Conservation (phyloP, 1,139 yeast species). For the Meyerozyma carpophila region DNA sequence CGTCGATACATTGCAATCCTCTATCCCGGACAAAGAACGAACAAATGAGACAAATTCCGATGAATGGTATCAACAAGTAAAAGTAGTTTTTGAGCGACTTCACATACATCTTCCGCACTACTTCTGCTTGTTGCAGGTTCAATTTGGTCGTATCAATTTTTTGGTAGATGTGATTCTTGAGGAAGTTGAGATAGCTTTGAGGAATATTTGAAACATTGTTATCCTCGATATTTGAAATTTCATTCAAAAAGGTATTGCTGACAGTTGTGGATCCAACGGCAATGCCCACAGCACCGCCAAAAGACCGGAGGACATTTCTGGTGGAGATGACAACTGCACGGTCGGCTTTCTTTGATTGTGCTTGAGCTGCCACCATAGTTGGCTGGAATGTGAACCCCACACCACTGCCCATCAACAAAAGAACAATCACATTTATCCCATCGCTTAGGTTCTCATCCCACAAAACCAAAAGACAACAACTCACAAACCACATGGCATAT, state of each 20-base stretch:
- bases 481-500: conserved; percentile 37
- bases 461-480: conserved; percentile 31
- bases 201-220: conserved; percentile 7
- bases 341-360: conserved; percentile 45
- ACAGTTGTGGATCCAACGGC: conserved; percentile 41
- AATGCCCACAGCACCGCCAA: conserved; percentile 53
- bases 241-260: conserved; percentile 29
- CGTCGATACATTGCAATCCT: conserved; percentile 40
- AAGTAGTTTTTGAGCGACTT: conserved; percentile 33
- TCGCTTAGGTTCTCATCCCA: conserved; percentile 25
- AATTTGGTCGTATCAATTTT: conserved; percentile 23
- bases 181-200: conserved; percentile 11
- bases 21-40: conserved; percentile 34
- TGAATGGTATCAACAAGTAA: conserved; percentile 37
- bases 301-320: conserved; percentile 46
- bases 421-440: conserved; percentile 29
- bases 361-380: conserved; percentile 51
- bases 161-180: conserved; percentile 27
- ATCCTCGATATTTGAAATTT: conserved; percentile 11
- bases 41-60: conserved; percentile 33
- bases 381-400: conserved; percentile 52
- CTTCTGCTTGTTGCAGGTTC: conserved; percentile 16
- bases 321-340: conserved; percentile 54
- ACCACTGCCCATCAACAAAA: conserved; percentile 44
- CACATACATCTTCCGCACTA: conserved; percentile 29